These are phyloP conservation scores for Eustoma russellianum DNA, from an alignment of 257 asterid genomes.

Conservation along the genomic window DNA sequence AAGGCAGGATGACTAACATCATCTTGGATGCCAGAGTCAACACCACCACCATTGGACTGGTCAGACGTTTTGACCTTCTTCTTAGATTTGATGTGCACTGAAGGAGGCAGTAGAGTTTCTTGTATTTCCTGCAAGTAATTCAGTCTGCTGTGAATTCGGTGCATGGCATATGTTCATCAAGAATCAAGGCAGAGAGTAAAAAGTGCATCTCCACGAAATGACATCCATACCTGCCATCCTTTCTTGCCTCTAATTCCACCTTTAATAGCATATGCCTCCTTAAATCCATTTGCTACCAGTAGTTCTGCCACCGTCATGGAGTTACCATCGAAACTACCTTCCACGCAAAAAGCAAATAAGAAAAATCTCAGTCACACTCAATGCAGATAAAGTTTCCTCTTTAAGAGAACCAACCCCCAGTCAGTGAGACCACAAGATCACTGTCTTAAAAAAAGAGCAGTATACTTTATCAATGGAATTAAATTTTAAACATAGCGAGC, in stretches of 20 bases:
- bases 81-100: conserved; percentile 60
- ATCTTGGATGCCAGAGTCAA: conserved; percentile 12
- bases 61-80: conserved; percentile 31
- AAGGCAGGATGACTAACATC: conserved; percentile 14
- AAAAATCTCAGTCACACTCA: conserved; percentile 20
- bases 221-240: conserved; percentile 71
- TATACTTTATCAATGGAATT: not conserved
- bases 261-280: conserved; percentile 85
- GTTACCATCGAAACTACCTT: conserved; percentile 96
- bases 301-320: conserved; percentile 85
- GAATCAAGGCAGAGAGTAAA: no score
- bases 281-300: conserved; percentile 66
- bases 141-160: not conserved
- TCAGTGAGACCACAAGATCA: not conserved
- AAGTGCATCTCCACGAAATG: not conserved
- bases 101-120: conserved; percentile 73
- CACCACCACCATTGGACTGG: conserved; percentile 29
- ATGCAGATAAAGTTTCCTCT: not conserved
- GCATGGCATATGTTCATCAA: no score
- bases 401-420: not conserved
- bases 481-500: not conserved
- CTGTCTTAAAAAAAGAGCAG: not conserved
- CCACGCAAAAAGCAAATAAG: conserved; percentile 38
- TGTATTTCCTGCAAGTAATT: conserved; percentile 64
- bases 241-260: conserved; percentile 89